Base-by-base conservation (phyloP, 768 basidiomycete species). In the Calocybe cyanea region DNA sequence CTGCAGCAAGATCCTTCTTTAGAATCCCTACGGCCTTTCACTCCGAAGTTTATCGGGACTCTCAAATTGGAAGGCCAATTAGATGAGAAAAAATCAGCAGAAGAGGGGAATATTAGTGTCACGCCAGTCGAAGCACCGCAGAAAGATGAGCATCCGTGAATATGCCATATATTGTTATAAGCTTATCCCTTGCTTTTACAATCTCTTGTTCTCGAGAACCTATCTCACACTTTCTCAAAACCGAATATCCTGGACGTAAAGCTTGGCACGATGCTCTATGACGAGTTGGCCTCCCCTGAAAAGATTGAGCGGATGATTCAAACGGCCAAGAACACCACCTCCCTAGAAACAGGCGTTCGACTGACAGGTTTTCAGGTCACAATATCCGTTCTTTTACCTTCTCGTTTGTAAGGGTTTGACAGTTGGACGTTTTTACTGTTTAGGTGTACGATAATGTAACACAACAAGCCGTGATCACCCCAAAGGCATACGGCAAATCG, bases 341-440 rank as follows among this genome's bases (percentile, higher is more conserved):
- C 80, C 8, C 60, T 73, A 2, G 77, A 82, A 62, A 86, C 83
- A 0, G 96, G 95, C 0, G 50, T 97, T 3, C 67, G 90, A 31
- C 63, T 97, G 39, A 96, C 93, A 1, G 96, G 90, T 6, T 97
- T 92, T 64, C 89, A 92, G 73, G 95, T 92, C 37, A 25, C 30
- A n/a, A 4, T 6, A 28, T 11, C 5, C 11, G 25, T 11, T 11
- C 25, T 11, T 28, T 11, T 28, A 28, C 25, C 25, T 11, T 11
- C 25, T 28, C 25, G 5, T n/a, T n/a, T n/a, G n/a, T n/a, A n/a
- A n/a, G 11, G 25, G 25, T 11, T 11, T 28, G 25, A 28, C 25
- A 28, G 5, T 6, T 28, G 11, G 5, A 28, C 25, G n/a, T n/a
- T n/a, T n/a, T n/a, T n/a, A n/a, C 43, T 11, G 14, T 40, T 18